phyloP scores from a whole-genome alignment of 2,329 filamentous ascomycete species.

The Hortaea sp. region DNA sequence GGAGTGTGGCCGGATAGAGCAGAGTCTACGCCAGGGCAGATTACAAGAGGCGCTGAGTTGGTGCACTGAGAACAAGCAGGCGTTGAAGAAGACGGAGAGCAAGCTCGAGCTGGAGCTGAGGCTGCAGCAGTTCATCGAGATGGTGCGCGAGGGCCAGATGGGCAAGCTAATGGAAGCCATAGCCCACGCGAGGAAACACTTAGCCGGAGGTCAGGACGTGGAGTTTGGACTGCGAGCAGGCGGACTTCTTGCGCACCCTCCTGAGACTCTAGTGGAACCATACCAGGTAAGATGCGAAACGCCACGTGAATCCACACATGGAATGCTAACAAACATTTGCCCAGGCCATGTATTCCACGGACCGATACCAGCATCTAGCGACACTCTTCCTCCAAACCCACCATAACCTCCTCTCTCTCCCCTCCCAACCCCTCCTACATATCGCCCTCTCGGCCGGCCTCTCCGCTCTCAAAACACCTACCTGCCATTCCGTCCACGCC shows the following conservation, averaged over 20 bases:
- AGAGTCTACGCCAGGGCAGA: conserved; percentile 57
- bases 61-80: conserved; percentile 90
- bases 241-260: conserved; percentile 67
- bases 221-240: conserved; percentile 64
- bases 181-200: conserved; percentile 69
- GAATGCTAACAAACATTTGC: background rate
- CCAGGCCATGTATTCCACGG: conserved; percentile 60
- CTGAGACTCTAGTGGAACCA: conserved; percentile 48
- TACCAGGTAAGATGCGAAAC: conserved; percentile 41
- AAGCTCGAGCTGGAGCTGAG: conserved; percentile 88
- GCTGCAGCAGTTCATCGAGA: conserved; percentile 88
- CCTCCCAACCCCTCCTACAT: conserved; percentile 74
- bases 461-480: conserved; percentile 89
- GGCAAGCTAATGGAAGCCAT: conserved; percentile 66
- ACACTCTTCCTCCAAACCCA: conserved; percentile 76
- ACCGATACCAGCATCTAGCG: conserved; percentile 68
- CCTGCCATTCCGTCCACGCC: conserved; percentile 60
- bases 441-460: conserved; percentile 84
- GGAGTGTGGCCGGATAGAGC: conserved; percentile 66
- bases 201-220: conserved; percentile 58
- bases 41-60: conserved; percentile 74
- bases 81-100: conserved; percentile 78
- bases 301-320: too few relatives aligned
- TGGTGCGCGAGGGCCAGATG: conserved; percentile 59
- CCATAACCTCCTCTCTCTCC: conserved; percentile 74